Conservation (phyloP, 2,329 filamentous ascomycete species). For the Fusarium compactum region DNA sequence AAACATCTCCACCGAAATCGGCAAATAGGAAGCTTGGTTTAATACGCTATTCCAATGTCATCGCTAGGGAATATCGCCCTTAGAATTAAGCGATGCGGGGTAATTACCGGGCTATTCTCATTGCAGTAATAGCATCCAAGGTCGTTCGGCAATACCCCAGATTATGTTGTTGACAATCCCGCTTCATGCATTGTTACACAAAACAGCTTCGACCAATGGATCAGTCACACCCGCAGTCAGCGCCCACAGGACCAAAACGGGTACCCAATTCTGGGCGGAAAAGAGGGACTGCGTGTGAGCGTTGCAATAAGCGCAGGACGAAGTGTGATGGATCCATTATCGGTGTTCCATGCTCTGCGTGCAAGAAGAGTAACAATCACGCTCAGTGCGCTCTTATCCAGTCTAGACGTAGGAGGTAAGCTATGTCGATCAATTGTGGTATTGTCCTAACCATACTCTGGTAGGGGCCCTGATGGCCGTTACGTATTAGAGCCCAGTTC, state of each 20-base stretch:
- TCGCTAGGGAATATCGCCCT: background rate
- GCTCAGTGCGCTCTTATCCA: background rate
- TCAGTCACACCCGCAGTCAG: accelerated
- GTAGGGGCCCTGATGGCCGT: background rate
- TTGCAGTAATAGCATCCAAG: background rate
- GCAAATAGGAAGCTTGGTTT: background rate
- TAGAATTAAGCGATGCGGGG: background rate
- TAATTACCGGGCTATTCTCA: background rate
- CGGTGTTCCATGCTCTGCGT: background rate
- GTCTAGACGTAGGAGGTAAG: background rate
- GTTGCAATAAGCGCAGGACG: constrained; percentile 8
- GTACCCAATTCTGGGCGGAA: background rate
- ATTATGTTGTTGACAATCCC: background rate
- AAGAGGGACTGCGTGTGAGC: background rate
- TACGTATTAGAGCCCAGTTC: background rate
- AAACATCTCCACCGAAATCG: background rate
- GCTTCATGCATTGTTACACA: background rate
- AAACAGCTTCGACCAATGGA: background rate
- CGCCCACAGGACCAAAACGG: accelerated
- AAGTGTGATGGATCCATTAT: constrained; percentile 5
- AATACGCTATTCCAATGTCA: background rate
- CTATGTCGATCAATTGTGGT: too few relatives aligned
- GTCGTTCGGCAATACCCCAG: background rate
- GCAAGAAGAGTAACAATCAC: constrained; percentile 4
- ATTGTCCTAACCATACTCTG: too few relatives aligned